Evolutionary conservation across 306 rosid species (phyloP), one percentile per base, ranked within the genome.

Genomic region (Castanea crenata): DNA sequence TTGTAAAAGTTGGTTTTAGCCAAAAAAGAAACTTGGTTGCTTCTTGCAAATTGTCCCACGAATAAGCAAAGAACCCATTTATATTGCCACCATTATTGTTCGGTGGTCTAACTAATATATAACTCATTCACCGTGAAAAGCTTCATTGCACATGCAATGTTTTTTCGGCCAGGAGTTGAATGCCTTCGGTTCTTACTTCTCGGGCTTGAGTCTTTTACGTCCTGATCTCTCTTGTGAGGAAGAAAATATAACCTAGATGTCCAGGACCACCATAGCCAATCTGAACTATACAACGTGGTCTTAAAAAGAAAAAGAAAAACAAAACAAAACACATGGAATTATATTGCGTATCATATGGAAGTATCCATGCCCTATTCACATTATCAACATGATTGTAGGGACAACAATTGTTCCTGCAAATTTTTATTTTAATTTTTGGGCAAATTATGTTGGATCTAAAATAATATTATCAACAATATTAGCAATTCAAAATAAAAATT

Each of bases 81-180:
- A 49, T 49, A 49, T 5, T 49, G 16, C 54, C 54, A 49, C 54
- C 54, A 49, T 49, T 49, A 49, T 49, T 49, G 54, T 12, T 49
- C 15, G 16, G 16, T 49, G 54, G 54, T 49, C 54, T 49, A 49
- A 49, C 15, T 12, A 7, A 38, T 38, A 49, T 49, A 10, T 49
- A 21, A 58, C 64, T 58, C 23, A n/a, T 56, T 56, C 46, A 55
- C 57, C 69, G 31, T 9, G 32, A 27, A 64, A 12, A 46, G 73
- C 31, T 46, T 76, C 64, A 49, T 76, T 49, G 69, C 73, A 49
- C 51, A 59, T 64, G 52, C 73, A 64, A 3, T 58, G 64, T 20
- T 62, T 49, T 13, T 49, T 49, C 15, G 15, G 54, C 54, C 5
- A 49, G 16, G 54, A 49, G 15, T 49, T 11, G 1, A 49, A 49